phyloP scores from a whole-genome alignment of 306 rosid genomes.

The Crotalaria pallida region DNA sequence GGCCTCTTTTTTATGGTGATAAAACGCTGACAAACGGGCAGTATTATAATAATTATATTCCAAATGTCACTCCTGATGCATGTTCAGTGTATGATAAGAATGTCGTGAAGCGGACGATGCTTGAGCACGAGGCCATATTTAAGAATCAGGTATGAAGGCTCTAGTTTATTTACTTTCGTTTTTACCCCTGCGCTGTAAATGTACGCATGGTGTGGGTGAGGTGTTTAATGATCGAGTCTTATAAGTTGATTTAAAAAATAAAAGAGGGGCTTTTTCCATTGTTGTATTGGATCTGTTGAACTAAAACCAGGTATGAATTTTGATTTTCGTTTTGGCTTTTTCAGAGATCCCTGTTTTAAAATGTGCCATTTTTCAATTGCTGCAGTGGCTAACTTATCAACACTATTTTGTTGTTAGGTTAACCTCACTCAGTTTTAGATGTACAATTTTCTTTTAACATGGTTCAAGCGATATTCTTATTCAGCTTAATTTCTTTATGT shows the following conservation, averaged over 20 bases:
- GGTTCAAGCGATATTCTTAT: conserved; percentile 5
- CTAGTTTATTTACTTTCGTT: neutral
- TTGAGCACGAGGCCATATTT: conserved; percentile 81
- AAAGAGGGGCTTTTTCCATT: neutral
- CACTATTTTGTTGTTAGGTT: conserved; percentile 11
- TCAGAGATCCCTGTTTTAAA: neutral
- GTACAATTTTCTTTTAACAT: conserved; percentile 6
- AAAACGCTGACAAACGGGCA: conserved; percentile 55
- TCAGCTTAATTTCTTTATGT: conserved; percentile 5
- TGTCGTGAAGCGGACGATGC: conserved; percentile 75
- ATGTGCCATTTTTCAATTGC: neutral
- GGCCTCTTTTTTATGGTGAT: conserved; percentile 75
- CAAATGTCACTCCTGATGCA: conserved; percentile 41
- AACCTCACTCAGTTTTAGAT: neutral
- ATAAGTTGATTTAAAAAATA: neutral
- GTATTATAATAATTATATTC: conserved; percentile 52
- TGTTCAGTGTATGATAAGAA: conserved; percentile 63
- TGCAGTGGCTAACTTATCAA: neutral
- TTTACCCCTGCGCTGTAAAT: neutral
- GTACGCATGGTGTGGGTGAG: neutral
- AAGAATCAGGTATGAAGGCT: conserved; percentile 60
- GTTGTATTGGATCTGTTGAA: too few species aligned
- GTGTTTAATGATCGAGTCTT: neutral
- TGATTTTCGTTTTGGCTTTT: conserved; percentile 3
- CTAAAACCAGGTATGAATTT: too few species aligned